These are phyloP conservation scores for Neophaeococcomyces aloes DNA, from an alignment of 2,329 filamentous ascomycete species.

Conservation along the genomic window DNA sequence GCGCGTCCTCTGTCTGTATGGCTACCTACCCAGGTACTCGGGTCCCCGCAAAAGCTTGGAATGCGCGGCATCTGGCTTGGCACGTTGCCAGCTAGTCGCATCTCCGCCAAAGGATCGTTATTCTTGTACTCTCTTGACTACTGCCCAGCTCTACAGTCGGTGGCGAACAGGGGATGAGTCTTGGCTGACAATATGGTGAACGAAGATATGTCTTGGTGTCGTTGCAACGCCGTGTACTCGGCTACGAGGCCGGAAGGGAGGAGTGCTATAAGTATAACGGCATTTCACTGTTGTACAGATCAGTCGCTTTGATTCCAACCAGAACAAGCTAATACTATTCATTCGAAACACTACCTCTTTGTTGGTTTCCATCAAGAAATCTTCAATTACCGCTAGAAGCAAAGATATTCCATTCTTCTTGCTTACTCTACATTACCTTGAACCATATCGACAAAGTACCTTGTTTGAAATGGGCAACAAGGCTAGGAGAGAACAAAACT, in stretches of 20 bases:
- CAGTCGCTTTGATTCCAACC: too few relatives aligned
- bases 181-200: background rate
- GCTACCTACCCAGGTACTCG: too few relatives aligned
- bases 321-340: background rate
- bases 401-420: background rate
- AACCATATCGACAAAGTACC: background rate
- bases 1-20: too few relatives aligned
- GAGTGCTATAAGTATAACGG: conserved; percentile 1
- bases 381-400: background rate
- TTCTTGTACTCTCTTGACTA: background rate
- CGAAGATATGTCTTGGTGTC: background rate
- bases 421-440: background rate
- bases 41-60: background rate
- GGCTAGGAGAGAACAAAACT: conserved; percentile 21
- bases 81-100: background rate
- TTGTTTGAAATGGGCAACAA: background rate
- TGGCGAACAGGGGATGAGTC: background rate
- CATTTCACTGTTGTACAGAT: background rate
- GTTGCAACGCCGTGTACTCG: background rate
- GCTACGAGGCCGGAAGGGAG: too few relatives aligned
- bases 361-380: conserved; percentile 8
- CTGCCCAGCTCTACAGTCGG: background rate
- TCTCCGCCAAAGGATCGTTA: background rate
- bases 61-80: background rate
- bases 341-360: conserved; percentile 3